Evolutionary conservation across 2,329 filamentous ascomycete genomes (phyloP), one percentile per base, ranked within the genome.

Genomic region (Cryphonectria nitschkei): DNA sequence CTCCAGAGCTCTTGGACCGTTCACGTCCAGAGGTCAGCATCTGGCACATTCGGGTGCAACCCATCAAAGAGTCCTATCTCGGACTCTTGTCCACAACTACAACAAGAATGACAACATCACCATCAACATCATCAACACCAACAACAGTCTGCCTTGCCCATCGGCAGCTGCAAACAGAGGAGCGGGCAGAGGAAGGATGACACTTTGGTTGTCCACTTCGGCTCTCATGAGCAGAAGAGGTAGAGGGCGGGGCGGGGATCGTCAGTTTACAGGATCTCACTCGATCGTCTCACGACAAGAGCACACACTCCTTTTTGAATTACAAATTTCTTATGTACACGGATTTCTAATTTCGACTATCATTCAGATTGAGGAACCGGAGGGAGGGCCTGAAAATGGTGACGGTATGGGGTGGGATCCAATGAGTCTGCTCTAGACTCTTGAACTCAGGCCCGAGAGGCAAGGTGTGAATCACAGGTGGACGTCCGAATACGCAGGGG

Each of bases 231-330:
- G 64, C 60, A 67, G 58, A 26, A 64, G 64, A 60, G 60, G 60
- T 52, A 50, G 62, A 43, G 32, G 41, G n/a, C 64, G 63, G 52
- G 63, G 41, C 41, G 43, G 43, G 63, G n/a, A 37, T 34, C 37
- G 32, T 68, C 37, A 34, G 16, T 37, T 60, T 32, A 71, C 71
- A 63, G 69, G 52, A 41, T 39, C 67, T 50, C 41, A 72, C 65
- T 52, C 62, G 69, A 65, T 67, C 52, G 70, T 72, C 72, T 72
- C 69, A 69, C 72, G 69, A 73, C 73, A 63, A 63, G 29, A 65
- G 68, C 41, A 67, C 39, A 69, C 71, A 67, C 56, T 69, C 71
- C 54, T 66, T 73, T 50, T 71, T 58, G 54, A 22, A 68, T 71
- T 68, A 62, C 66, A 65, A 46, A 34, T 61, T 65, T 65, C 50